Percentiles rank a stretch among this genome's conserved stretches.
Evolutionary conservation across 1,139 yeast genomes (phyloP).

Genomic region (Pichia sp.): DNA sequence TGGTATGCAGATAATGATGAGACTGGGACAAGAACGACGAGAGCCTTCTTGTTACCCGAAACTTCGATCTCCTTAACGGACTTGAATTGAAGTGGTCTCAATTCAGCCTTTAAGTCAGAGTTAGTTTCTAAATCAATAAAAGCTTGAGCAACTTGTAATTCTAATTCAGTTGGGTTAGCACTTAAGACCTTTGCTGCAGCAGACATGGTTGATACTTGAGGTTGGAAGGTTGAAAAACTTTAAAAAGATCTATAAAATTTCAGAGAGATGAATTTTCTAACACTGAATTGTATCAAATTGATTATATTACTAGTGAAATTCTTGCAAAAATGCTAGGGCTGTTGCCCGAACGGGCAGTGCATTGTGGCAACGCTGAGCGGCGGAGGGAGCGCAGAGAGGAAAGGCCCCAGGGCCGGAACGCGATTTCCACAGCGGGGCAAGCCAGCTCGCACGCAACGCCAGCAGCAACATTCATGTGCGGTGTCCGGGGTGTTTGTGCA

Average conservation of each 20-base stretch:
- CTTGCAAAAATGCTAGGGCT: too few relatives aligned
- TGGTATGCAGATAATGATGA: slow-evolving; percentile 92
- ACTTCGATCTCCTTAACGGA: slow-evolving; percentile 98
- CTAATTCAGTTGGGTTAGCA: slow-evolving; percentile 94
- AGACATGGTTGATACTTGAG: slow-evolving; percentile 54
- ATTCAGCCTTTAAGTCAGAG: slow-evolving; percentile 93
- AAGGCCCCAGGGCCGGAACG: too few relatives aligned
- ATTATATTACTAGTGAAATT: too few relatives aligned
- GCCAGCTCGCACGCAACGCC: too few relatives aligned
- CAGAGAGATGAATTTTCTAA: too few relatives aligned
- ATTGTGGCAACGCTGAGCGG: too few relatives aligned
- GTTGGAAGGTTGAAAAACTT: not conserved
- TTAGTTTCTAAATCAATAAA: slow-evolving; percentile 96
- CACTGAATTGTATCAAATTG: too few relatives aligned
- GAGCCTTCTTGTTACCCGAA: slow-evolving; percentile 97
- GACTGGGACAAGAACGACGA: slow-evolving; percentile 96
- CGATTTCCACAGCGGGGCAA: too few relatives aligned
- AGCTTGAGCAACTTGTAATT: slow-evolving; percentile 99
- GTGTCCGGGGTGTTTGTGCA: too few relatives aligned
- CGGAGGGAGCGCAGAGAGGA: too few relatives aligned
- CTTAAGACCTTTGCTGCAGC: slow-evolving; percentile 92
- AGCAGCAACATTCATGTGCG: too few relatives aligned
- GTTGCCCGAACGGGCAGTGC: too few relatives aligned
- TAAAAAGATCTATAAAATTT: not conserved
- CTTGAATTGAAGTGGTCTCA: slow-evolving; percentile 98